Evolutionary conservation across 192 early-diverging fungal genomes (phyloP).

Genomic region (Lobosporangium transversale): DNA sequence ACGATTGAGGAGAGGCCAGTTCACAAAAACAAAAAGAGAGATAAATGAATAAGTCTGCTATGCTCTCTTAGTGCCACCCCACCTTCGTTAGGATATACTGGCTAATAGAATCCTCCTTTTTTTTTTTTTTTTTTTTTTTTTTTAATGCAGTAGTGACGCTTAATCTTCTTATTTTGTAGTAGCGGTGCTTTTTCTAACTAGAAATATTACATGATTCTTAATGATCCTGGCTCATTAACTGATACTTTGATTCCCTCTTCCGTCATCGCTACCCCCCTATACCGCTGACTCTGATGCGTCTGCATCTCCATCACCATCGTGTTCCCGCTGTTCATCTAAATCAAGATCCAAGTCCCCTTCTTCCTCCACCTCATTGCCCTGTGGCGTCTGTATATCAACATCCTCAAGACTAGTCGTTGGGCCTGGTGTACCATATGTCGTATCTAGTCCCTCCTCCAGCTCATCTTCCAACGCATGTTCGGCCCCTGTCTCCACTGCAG

Average conservation of each 20-base stretch:
- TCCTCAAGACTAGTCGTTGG: conserved; percentile 35
- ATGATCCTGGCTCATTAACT: background rate
- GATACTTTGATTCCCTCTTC: background rate
- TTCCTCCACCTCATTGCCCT: conserved; percentile 10
- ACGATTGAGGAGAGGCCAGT: no score
- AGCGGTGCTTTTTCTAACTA: no score
- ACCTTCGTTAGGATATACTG: no score
- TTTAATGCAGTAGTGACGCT: no score
- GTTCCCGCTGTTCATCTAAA: conserved; percentile 30
- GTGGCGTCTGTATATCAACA: conserved; percentile 39
- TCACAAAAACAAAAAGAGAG: no score
- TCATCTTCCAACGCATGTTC: conserved; percentile 23
- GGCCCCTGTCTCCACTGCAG: background rate
- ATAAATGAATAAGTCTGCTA: no score
- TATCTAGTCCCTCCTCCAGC: conserved; percentile 20
- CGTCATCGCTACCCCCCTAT: conserved; percentile 1
- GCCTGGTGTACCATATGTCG: conserved; percentile 33
- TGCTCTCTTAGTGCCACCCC: no score
- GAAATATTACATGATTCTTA: conserved; percentile 18
- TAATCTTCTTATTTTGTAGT: no score
- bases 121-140: no score
- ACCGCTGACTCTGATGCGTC: conserved; percentile 21
- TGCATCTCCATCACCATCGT: conserved; percentile 13
- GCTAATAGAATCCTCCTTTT: no score
- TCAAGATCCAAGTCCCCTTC: conserved; percentile 40